These are phyloP conservation scores for Sporothrix mexicana DNA, from an alignment of 2,329 filamentous ascomycete species.

Conservation along the genomic window DNA sequence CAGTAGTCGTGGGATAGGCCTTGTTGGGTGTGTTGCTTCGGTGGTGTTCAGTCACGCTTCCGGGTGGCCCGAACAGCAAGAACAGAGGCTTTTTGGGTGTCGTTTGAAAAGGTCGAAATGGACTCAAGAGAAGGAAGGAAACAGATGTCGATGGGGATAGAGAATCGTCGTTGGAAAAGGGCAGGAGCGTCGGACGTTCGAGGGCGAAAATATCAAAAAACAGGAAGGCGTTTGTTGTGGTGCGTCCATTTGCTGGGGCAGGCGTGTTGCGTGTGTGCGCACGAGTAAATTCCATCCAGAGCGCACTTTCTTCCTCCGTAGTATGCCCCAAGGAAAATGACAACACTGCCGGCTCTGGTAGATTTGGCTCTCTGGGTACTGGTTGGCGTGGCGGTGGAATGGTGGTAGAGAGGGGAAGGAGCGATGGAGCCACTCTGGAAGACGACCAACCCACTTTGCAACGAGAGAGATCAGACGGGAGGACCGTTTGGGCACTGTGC, in stretches of 20 bases:
- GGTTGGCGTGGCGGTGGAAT: constrained; percentile 26
- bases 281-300: constrained; percentile 11
- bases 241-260: constrained; percentile 20
- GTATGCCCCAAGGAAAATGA: not conserved
- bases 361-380: not conserved
- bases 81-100: not conserved
- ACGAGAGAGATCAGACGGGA: not conserved
- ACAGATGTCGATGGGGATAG: not conserved
- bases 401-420: constrained; percentile 23
- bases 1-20: not conserved
- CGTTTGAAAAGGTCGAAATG: not conserved
- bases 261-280: constrained; percentile 7
- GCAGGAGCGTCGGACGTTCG: not conserved
- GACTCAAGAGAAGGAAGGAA: not conserved
- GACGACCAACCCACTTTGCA: not conserved
- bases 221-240: constrained; percentile 29
- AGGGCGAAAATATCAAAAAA: not conserved
- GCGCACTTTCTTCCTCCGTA: not conserved
- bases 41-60: not conserved
- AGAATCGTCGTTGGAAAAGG: constrained; percentile 1
- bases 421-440: constrained; percentile 25
- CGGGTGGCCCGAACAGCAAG: constrained; percentile 16
- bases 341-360: not conserved
- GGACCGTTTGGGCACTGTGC: constrained; percentile 26
- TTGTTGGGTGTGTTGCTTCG: not conserved